These are phyloP conservation scores for Starmera stellimalicola DNA, from an alignment of 1,139 yeast genomes.

Conservation along the genomic window DNA sequence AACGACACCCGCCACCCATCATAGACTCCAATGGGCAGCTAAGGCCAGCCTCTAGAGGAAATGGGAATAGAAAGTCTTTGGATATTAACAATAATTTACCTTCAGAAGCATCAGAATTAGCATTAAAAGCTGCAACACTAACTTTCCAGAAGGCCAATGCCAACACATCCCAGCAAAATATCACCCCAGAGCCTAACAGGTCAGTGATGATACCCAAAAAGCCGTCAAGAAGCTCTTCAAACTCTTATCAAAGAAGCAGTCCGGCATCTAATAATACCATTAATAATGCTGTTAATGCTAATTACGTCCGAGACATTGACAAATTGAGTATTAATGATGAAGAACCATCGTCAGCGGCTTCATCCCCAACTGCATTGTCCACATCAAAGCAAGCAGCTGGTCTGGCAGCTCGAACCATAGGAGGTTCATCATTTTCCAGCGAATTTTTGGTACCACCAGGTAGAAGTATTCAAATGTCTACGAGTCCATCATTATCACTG, in stretches of 20 bases:
- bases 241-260: no score
- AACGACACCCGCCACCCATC: neutral
- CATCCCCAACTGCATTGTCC: conserved; percentile 1
- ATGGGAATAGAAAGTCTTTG: neutral
- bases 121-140: conserved; percentile 1
- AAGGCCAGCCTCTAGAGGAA: neutral
- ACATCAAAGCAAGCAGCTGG: conserved; percentile 4
- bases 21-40: neutral
- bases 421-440: conserved; percentile 4
- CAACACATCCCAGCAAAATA: no score
- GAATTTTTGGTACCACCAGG: conserved; percentile 13
- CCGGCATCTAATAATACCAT: no score
- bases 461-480: no score
- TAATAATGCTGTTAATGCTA: neutral
- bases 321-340: neutral
- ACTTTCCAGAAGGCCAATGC: conserved; percentile 1
- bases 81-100: no score
- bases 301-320: neutral
- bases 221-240: neutral
- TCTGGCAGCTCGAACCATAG: conserved; percentile 7
- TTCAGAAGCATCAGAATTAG: neutral
- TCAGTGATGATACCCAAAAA: neutral
- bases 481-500: conserved; percentile 12
- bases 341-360: neutral
- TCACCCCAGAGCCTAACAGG: no score